A percentile compares a stretch with the other conserved stretches of the same genome.
Evolutionary conservation across 805 yeast genomes (phyloP).

Genomic region (Saturnispora mendoncae): DNA sequence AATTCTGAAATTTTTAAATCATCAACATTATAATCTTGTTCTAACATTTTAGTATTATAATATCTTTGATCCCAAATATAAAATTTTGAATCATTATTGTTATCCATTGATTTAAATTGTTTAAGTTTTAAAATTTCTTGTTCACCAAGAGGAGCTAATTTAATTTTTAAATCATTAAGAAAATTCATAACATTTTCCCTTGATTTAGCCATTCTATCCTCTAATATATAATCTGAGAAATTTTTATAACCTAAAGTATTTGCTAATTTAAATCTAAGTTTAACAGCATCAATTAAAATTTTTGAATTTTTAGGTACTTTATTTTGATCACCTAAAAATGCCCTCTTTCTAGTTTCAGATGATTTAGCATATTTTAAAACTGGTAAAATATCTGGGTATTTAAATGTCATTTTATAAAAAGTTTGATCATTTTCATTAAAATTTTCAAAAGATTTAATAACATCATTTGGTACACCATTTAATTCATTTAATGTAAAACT

Average conservation of each 20-base stretch:
- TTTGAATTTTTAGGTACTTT: constrained; percentile 58
- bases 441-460: constrained; percentile 47
- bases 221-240: constrained; percentile 63
- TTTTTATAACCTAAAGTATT: constrained; percentile 54
- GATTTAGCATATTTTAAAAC: constrained; percentile 63
- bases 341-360: constrained; percentile 56
- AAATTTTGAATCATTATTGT: constrained; percentile 34
- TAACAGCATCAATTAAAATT: constrained; percentile 50
- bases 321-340: constrained; percentile 59
- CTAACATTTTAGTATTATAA: constrained; percentile 57
- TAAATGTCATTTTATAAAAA: constrained; percentile 67
- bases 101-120: constrained; percentile 40
- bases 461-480: constrained; percentile 64
- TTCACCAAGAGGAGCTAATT: constrained; percentile 51
- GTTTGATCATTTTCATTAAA: constrained; percentile 30
- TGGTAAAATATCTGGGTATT: constrained; percentile 74
- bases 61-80: constrained; percentile 71
- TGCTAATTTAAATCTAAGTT: constrained; percentile 55
- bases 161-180: constrained; percentile 50
- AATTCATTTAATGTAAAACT: constrained; percentile 57
- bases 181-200: constrained; percentile 52
- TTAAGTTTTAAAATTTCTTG: constrained; percentile 43
- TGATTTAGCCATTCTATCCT: constrained; percentile 73
- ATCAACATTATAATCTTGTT: constrained; percentile 63
- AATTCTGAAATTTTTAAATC: constrained; percentile 64